Conservation (phyloP, 2,329 filamentous ascomycete species). For the Hypoxylon sp. region DNA sequence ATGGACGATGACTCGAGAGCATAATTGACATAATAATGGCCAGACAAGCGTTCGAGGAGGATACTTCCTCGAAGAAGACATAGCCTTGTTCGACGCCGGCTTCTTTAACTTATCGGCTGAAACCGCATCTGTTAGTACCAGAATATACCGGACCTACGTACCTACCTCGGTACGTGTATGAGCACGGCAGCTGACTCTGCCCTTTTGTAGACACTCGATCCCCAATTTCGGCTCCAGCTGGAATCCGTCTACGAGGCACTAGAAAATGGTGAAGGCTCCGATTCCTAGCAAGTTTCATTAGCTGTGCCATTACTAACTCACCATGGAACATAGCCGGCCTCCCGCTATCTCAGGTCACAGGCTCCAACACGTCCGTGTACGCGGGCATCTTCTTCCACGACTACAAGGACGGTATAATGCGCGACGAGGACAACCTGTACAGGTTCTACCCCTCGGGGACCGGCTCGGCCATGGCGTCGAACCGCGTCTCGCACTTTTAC, state of each 20-base stretch:
- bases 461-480: slow-evolving; percentile 38
- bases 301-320: neutral
- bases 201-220: slow-evolving; percentile 44
- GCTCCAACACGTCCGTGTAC: neutral
- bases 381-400: slow-evolving; percentile 7
- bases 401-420: neutral
- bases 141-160: neutral
- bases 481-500: slow-evolving; percentile 43
- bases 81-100: slow-evolving; percentile 46
- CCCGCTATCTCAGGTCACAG: neutral
- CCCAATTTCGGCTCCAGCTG: slow-evolving; percentile 44
- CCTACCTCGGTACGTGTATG: too few relatives aligned
- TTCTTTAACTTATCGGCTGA: slow-evolving; percentile 44
- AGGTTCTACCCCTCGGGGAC: slow-evolving; percentile 41
- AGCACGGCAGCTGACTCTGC: neutral
- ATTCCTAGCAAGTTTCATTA: neutral
- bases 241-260: slow-evolving; percentile 40
- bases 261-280: slow-evolving; percentile 7
- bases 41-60: slow-evolving; percentile 26
- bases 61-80: slow-evolving; percentile 46
- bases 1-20: too few relatives aligned
- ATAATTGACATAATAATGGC: neutral
- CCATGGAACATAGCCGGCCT: neutral
- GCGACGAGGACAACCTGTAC: neutral
- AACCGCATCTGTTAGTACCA: neutral